Percentiles rank a stretch among this genome's conserved stretches.
phyloP scores from a whole-genome alignment of 805 yeast genomes.

The Starmera caribaea region DNA sequence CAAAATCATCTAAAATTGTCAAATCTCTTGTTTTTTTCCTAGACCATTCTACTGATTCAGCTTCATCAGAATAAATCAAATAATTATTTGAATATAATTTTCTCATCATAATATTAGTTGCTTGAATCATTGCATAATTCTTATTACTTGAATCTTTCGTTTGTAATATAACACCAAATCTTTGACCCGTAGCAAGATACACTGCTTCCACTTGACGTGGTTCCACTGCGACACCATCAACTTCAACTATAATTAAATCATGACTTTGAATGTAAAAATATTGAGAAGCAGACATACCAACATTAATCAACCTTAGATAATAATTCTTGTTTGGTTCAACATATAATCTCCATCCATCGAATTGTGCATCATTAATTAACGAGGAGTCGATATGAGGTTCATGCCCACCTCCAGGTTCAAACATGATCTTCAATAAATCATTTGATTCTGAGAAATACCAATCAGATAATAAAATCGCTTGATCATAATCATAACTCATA shows the following conservation, averaged over 20 bases:
- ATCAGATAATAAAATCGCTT: slow-evolving; percentile 32
- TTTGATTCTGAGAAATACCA: slow-evolving; percentile 36
- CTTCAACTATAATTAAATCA: slow-evolving; percentile 42
- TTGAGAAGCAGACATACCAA: slow-evolving; percentile 51
- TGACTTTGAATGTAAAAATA: slow-evolving; percentile 45
- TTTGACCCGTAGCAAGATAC: slow-evolving; percentile 66
- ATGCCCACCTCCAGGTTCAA: slow-evolving; percentile 33
- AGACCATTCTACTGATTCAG: slow-evolving; percentile 30
- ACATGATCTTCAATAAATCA: slow-evolving; percentile 27
- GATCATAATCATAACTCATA: slow-evolving; percentile 37
- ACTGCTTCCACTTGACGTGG: slow-evolving; percentile 37
- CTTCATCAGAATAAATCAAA: slow-evolving; percentile 36
- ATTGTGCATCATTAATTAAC: slow-evolving; percentile 35
- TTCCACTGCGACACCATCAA: slow-evolving; percentile 48
- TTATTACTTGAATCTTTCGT: slow-evolving; percentile 32
- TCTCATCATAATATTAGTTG: slow-evolving; percentile 55
- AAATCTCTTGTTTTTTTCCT: slow-evolving; percentile 23
- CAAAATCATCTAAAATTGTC: slow-evolving; percentile 22
- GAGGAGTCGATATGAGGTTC: slow-evolving; percentile 39
- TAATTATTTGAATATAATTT: slow-evolving; percentile 50
- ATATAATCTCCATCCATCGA: slow-evolving; percentile 30
- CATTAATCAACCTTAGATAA: slow-evolving; percentile 40
- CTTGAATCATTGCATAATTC: slow-evolving; percentile 42
- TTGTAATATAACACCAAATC: slow-evolving; percentile 54
- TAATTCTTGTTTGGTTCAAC: slow-evolving; percentile 37